phyloP scores from a whole-genome alignment of 73 alveolate species.

The Durusdinium trenchii region DNA sequence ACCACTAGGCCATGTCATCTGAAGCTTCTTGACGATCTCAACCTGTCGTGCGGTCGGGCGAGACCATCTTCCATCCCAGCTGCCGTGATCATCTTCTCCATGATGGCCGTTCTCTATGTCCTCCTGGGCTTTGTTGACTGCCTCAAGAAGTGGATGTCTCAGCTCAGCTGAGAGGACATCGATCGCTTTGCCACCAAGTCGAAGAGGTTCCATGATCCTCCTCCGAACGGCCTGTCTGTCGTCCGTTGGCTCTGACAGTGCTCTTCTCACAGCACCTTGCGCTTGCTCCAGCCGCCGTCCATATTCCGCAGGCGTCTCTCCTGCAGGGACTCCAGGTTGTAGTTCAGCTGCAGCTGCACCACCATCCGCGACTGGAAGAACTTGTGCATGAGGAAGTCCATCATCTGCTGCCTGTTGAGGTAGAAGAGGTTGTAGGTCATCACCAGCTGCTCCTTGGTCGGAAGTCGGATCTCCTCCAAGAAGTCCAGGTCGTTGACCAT shows the following conservation, averaged over 20 bases:
- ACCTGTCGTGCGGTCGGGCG: background rate
- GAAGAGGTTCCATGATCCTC: background rate
- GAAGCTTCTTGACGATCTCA: background rate
- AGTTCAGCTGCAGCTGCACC: background rate
- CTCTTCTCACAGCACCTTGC: background rate
- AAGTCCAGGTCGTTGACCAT: too few species aligned
- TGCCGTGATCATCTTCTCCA: constrained; percentile 2
- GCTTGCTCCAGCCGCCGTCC: background rate
- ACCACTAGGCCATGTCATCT: background rate
- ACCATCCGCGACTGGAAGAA: background rate
- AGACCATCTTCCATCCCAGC: constrained; percentile 44
- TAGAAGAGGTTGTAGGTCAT: background rate
- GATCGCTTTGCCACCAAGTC: background rate
- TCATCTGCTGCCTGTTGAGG: background rate
- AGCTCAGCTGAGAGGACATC: background rate
- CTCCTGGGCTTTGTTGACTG: background rate
- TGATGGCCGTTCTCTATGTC: background rate
- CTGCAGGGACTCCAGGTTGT: background rate
- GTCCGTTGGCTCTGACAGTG: background rate
- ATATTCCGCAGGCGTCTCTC: background rate
- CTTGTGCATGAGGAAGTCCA: background rate
- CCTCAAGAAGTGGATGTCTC: constrained; percentile 4
- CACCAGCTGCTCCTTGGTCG: background rate
- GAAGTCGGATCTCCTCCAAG: background rate
- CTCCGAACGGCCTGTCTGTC: background rate